Evolutionary conservation across 345 rosid species (phyloP), one percentile per base, ranked within the genome.

Genomic region (Camelina neglecta): DNA sequence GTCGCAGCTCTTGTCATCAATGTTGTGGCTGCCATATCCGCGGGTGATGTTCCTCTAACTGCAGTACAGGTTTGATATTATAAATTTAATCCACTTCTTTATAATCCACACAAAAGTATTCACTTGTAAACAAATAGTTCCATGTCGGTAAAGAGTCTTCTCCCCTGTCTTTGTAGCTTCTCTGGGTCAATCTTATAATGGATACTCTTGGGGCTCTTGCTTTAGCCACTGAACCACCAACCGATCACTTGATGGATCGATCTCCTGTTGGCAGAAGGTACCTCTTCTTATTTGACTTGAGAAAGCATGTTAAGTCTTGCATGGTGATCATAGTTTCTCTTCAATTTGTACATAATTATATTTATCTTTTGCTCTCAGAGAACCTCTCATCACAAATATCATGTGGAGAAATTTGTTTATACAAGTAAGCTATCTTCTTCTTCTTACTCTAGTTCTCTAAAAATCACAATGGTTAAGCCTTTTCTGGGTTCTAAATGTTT

Each of bases 171-270:
- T 8, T 79, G 66, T 83, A 96, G 99, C 97, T 96, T 74, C 87
- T 96, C 4, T 96, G 99, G 99, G 95, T 96, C 67, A 96, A 95
- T 78, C 97, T 95, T 75, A 95, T 95, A 70, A 90, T 95, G 99
- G 99, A 95, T 79, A 95, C 98, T 13, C 98, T 95, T 74, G 99
- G 99, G 41, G 99, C 98, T 60, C 83, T 95, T 69, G 99, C 99
- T 68, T 75, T 95, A 76, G 99, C 99, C 64, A 96, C 99, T 3
- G 99, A 96, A 82, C 98, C 98, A 59, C 99, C 99, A 41, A 93
- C 89, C 2, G 97, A 96, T 80, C 95, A 93, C 72, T 86, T 96
- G 61, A 81, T 96, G 99, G 84, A 80, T 9, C 78, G 99, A 65
- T 33, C 91, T n/a, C 99, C 99, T 59, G 98, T 96, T 66, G 98